Base-by-base conservation (phyloP, 2,329 filamentous ascomycete species). In the Ustulina deusta region DNA sequence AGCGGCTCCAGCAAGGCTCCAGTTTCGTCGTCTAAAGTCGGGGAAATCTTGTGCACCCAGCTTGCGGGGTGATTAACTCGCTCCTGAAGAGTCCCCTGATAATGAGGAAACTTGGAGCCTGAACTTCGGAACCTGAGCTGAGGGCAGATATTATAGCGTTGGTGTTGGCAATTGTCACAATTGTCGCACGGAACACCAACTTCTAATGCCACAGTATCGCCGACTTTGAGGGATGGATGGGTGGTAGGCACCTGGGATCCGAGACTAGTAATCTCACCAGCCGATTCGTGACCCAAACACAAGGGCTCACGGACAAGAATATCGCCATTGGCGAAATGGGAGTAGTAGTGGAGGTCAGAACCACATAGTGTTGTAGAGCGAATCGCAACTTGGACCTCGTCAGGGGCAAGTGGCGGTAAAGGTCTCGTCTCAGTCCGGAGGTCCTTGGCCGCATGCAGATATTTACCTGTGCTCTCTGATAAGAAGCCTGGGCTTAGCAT, bases 331-430 rank as follows among this genome's bases (percentile, higher is more conserved):
- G 25, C 40, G 29, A 51, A 61, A 13, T 61, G 58, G 13, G 27
- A 38, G 58, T 61, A 61, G n/a, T 61, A 61, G 46, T 61, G 58
- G n/a, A 49, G 58, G 58, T 61, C 58, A 5, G 58, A 61, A n/a
- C 58, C 58, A 32, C 58, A 61, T 15, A 61, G 4, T 6, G 42
- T 51, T 13, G 58, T 61, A 4, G 44, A 51, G 42, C 46, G 44
- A 20, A 61, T 42, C 11, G 58, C 34, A 15, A 61, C 46, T 52
- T 61, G 46, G 22, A 61, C 34, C 58, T 61, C 58, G 9, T 61
- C 34, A 27, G 46, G 46, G 15, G 27, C 49, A 5, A 54, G 15
- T 27, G 34, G 15, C 9, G 34, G 20, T 15, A 61, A 15, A 9
- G 34, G 3, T 9, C 58, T 38, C 34, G 57, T 60, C 32, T 52